phyloP scores from a whole-genome alignment of 176 grass and related monocot species.

The Zea luxurians region DNA sequence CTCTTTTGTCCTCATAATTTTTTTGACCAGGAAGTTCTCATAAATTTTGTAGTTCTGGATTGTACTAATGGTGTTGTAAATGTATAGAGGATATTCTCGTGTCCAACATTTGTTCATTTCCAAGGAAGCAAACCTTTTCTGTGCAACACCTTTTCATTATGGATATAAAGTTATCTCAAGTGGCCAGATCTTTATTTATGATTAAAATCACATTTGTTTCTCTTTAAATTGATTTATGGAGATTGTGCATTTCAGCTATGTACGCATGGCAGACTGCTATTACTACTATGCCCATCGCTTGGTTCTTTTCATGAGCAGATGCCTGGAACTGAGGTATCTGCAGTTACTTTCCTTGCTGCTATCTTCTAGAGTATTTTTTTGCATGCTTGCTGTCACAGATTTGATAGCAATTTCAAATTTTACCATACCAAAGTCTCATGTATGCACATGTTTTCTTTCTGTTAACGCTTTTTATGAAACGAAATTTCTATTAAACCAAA shows the following conservation, averaged over 20 bases:
- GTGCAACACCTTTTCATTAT: not conserved
- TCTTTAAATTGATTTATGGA: not conserved
- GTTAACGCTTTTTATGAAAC: not conserved
- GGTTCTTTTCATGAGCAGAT: not conserved
- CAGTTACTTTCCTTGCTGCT: conserved; percentile 1
- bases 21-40: not conserved
- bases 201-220: conserved; percentile 16
- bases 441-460: conserved; percentile 3
- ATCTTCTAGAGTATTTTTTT: too few relatives aligned
- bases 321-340: conserved; percentile 18
- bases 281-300: not conserved
- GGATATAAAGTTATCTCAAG: conserved; percentile 17
- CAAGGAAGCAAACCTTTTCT: not conserved
- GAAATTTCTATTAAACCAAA: conserved; percentile 23
- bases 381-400: not conserved
- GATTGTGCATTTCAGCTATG: not conserved
- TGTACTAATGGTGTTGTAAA: conserved; percentile 27
- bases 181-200: not conserved
- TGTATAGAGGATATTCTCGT: conserved; percentile 1
- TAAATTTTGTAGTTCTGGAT: not conserved
- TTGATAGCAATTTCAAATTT: conserved; percentile 3
- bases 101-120: conserved; percentile 3
- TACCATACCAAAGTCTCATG: not conserved
- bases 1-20: not conserved
- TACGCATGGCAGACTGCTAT: conserved; percentile 6